phyloP scores from a whole-genome alignment of 768 basidiomycete species.

The Auriscalpium microsporum region DNA sequence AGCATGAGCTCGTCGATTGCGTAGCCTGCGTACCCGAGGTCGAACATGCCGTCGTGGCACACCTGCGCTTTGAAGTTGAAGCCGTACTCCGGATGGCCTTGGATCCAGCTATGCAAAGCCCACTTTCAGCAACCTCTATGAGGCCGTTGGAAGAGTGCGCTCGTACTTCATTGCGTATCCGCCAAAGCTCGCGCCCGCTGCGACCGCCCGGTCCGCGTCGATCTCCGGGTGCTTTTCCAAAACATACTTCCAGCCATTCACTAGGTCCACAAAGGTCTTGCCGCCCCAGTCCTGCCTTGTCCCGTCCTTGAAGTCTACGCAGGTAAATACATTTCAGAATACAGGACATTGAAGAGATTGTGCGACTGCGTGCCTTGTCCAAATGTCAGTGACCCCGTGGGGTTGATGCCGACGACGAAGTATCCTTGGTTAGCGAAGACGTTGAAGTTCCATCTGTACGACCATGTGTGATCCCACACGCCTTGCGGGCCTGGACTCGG shows the following conservation, averaged over 20 bases:
- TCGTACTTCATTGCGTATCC: slow-evolving; percentile 85
- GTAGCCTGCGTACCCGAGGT: slow-evolving; percentile 71
- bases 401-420: slow-evolving; percentile 81
- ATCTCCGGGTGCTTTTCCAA: slow-evolving; percentile 65
- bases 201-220: slow-evolving; percentile 46
- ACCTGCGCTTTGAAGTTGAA: slow-evolving; percentile 90
- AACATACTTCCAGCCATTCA: slow-evolving; percentile 65
- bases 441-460: slow-evolving; percentile 82
- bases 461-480: slow-evolving; percentile 90
- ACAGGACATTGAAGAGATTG: not conserved
- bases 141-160: not conserved
- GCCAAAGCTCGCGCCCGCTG: slow-evolving; percentile 79
- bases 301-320: slow-evolving; percentile 66
- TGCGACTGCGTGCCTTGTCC: slow-evolving; percentile 55
- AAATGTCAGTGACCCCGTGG: slow-evolving; percentile 89
- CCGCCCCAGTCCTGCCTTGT: slow-evolving; percentile 81
- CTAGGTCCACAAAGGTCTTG: slow-evolving; percentile 73
- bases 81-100: slow-evolving; percentile 83
- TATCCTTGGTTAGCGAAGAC: slow-evolving; percentile 81
- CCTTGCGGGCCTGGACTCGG: slow-evolving; percentile 51
- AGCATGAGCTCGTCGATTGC: slow-evolving; percentile 90
- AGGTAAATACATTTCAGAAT: not conserved
- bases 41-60: slow-evolving; percentile 90
- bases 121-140: not conserved
- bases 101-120: slow-evolving; percentile 66